Percentiles rank a stretch among this genome's conserved stretches.
Conservation (phyloP, 1,139 yeast genomes). For the Schwanniomyces etchellsii region DNA sequence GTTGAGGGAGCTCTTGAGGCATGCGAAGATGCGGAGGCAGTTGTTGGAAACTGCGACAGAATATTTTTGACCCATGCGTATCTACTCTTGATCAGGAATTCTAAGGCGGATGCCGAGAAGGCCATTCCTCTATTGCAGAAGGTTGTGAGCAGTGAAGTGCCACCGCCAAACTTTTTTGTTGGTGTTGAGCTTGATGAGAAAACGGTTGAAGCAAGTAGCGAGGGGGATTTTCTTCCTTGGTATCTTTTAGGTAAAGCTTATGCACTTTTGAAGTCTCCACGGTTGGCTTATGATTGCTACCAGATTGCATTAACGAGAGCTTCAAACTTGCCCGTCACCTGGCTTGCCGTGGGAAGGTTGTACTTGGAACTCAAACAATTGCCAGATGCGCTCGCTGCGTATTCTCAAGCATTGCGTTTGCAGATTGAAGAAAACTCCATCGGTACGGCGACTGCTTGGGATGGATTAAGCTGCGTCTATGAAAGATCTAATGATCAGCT, state of each 20-base stretch:
- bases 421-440: slow-evolving; percentile 45
- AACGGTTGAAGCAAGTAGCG: slow-evolving; percentile 12
- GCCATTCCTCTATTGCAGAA: slow-evolving; percentile 35
- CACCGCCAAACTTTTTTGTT: neutral
- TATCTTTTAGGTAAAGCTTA: slow-evolving; percentile 53
- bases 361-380: slow-evolving; percentile 55
- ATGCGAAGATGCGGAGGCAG: slow-evolving; percentile 41
- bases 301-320: slow-evolving; percentile 55
- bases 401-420: slow-evolving; percentile 55
- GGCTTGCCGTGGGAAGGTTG: slow-evolving; percentile 62
- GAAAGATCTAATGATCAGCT: slow-evolving; percentile 58
- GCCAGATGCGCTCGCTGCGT: slow-evolving; percentile 63
- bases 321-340: slow-evolving; percentile 50
- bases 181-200: slow-evolving; percentile 13
- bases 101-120: slow-evolving; percentile 11
- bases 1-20: slow-evolving; percentile 41
- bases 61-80: slow-evolving; percentile 44
- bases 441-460: slow-evolving; percentile 60
- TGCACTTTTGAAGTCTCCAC: slow-evolving; percentile 38
- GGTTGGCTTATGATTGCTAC: slow-evolving; percentile 51
- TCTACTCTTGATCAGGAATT: slow-evolving; percentile 27
- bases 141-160: slow-evolving; percentile 24
- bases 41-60: slow-evolving; percentile 40
- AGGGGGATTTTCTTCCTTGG: slow-evolving; percentile 52
- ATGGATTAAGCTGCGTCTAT: slow-evolving; percentile 58